These are phyloP conservation scores for Medicago lupulina DNA, from an alignment of 306 rosid species.

Conservation along the genomic window DNA sequence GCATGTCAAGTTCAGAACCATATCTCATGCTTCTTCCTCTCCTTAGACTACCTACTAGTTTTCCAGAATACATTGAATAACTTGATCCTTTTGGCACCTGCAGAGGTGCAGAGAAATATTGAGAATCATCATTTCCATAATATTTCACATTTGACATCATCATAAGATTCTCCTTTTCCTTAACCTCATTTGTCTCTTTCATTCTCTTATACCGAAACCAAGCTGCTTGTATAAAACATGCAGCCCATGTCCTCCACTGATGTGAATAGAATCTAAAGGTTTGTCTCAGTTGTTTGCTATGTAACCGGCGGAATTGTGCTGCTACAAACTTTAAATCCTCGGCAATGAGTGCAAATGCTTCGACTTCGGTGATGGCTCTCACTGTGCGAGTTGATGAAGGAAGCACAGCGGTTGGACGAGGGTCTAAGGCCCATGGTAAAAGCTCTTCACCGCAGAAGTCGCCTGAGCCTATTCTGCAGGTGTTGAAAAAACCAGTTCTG, in stretches of 20 bases:
- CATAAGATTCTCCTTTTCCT: slow-evolving; percentile 38
- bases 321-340: slow-evolving; percentile 63
- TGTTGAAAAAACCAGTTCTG: slow-evolving; percentile 61
- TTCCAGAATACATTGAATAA: slow-evolving; percentile 35
- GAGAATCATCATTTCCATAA: slow-evolving; percentile 36
- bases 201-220: slow-evolving; percentile 61
- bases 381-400: slow-evolving; percentile 65
- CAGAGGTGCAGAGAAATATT: slow-evolving; percentile 53
- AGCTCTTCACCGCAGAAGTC: slow-evolving; percentile 75
- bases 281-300: slow-evolving; percentile 58
- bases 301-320: slow-evolving; percentile 63
- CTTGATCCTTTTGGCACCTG: slow-evolving; percentile 29
- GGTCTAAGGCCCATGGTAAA: slow-evolving; percentile 62
- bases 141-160: slow-evolving; percentile 13
- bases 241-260: slow-evolving; percentile 74
- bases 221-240: slow-evolving; percentile 68
- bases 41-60: slow-evolving; percentile 44
- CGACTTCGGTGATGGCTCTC: slow-evolving; percentile 59
- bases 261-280: slow-evolving; percentile 56
- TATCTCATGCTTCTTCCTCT: slow-evolving; percentile 54
- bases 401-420: slow-evolving; percentile 49
- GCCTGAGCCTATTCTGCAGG: slow-evolving; percentile 57
- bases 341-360: slow-evolving; percentile 67
- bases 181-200: slow-evolving; percentile 51
- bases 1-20: slow-evolving; percentile 50